Percentiles rank a stretch among this genome's conserved stretches.
phyloP scores from a whole-genome alignment of 2,329 filamentous ascomycete species.

The Phialocephala subalpina region DNA sequence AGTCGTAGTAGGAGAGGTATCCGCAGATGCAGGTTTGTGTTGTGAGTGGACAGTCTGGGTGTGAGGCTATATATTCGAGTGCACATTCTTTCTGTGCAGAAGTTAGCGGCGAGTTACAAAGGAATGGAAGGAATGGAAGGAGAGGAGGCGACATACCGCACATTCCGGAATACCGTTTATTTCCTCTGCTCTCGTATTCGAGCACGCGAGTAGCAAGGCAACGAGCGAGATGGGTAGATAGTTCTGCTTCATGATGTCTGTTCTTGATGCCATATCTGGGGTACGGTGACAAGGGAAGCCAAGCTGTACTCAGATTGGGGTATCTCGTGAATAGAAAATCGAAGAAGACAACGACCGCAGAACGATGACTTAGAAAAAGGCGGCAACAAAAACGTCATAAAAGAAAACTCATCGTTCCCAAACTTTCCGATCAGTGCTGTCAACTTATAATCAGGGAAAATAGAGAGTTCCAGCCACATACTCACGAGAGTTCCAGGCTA shows the following conservation, averaged over 20 bases:
- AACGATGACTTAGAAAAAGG: too few relatives aligned
- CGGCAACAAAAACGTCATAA: too few relatives aligned
- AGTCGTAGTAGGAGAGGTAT: conserved; percentile 14
- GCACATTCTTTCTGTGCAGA: conserved; percentile 18
- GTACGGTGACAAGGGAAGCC: too few relatives aligned
- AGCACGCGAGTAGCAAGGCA: not conserved
- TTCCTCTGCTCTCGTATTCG: not conserved
- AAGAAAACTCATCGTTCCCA: too few relatives aligned
- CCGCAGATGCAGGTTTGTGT: conserved; percentile 15
- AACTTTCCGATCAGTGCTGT: too few relatives aligned
- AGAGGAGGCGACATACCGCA: conserved; percentile 10
- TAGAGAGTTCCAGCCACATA: too few relatives aligned
- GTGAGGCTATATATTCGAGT: conserved; percentile 8
- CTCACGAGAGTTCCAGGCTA: too few relatives aligned
- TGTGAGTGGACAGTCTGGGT: conserved; percentile 13
- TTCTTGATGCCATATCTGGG: too few relatives aligned
- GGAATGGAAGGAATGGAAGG: not conserved
- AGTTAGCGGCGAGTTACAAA: not conserved
- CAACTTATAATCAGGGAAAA: too few relatives aligned
- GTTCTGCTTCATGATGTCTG: not conserved
- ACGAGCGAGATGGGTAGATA: not conserved
- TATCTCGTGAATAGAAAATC: too few relatives aligned
- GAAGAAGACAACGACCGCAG: too few relatives aligned
- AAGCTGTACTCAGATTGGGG: too few relatives aligned
- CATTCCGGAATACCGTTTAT: conserved; percentile 18